These are phyloP conservation scores for Leccinum griseonigrum DNA, from an alignment of 1,284 basidiomycete species.

Conservation along the genomic window DNA sequence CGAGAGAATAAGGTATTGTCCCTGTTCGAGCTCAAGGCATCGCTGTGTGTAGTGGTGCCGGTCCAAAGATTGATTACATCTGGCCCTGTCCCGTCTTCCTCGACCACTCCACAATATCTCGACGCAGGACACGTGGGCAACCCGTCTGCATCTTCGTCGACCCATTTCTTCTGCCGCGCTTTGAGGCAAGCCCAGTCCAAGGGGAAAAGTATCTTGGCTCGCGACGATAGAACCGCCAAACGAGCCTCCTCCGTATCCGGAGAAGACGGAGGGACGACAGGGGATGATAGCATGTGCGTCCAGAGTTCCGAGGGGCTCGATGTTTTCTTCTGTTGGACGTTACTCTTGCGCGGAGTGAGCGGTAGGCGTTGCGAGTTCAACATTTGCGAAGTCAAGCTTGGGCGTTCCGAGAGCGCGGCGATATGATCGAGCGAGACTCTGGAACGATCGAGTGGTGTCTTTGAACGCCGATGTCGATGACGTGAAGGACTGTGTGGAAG, in stretches of 20 bases:
- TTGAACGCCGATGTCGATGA: constrained; percentile 9
- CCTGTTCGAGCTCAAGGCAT: neutral
- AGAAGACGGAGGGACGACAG: constrained; percentile 35
- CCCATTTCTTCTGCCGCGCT: constrained; percentile 36
- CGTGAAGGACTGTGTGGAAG: constrained; percentile 5
- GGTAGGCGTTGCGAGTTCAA: constrained; percentile 22
- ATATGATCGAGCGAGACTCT: constrained; percentile 41
- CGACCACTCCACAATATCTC: constrained; percentile 15
- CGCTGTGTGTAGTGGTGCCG: neutral
- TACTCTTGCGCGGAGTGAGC: constrained; percentile 31
- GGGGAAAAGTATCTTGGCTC: constrained; percentile 35
- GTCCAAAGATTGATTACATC: constrained; percentile 25
- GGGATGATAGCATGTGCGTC: constrained; percentile 45
- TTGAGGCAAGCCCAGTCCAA: constrained; percentile 49
- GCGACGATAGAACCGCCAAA: constrained; percentile 30
- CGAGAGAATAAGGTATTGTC: constrained; percentile 1
- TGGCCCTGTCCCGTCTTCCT: constrained; percentile 24
- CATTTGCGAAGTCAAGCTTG: constrained; percentile 18
- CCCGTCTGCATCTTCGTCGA: constrained; percentile 28
- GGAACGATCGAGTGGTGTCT: constrained; percentile 23
- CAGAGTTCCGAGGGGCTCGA: constrained; percentile 32
- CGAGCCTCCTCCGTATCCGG: constrained; percentile 34
- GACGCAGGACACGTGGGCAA: neutral
- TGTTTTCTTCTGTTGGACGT: constrained; percentile 2
- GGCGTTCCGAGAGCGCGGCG: constrained; percentile 39